Evolutionary conservation across 73 alveolate genomes (phyloP).

Genomic region (Diophrys sp.): DNA sequence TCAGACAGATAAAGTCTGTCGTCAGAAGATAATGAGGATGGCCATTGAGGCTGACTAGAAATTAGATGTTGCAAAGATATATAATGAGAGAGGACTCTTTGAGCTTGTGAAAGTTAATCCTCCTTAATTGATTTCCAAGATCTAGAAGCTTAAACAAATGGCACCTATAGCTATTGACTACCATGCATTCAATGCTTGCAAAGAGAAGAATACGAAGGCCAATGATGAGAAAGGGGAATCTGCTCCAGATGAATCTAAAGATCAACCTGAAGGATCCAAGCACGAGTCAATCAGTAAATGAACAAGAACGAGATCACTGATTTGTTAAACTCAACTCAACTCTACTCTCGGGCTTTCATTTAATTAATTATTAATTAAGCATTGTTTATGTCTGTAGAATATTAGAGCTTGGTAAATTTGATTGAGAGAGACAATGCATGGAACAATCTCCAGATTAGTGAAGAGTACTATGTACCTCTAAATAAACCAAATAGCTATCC

Average conservation of each 20-base stretch:
- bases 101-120: slow-evolving; percentile 10
- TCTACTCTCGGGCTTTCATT: too few species aligned
- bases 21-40: too few species aligned
- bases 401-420: slow-evolving; percentile 19
- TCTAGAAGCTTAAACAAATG: slow-evolving; percentile 11
- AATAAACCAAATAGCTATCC: slow-evolving; percentile 40
- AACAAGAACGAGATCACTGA: too few species aligned
- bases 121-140: slow-evolving; percentile 12
- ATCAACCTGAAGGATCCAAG: not conserved
- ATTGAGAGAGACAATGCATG: slow-evolving; percentile 36
- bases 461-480: slow-evolving; percentile 58
- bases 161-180: slow-evolving; percentile 22
- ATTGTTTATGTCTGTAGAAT: slow-evolving; percentile 17
- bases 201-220: slow-evolving; percentile 10
- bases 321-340: too few species aligned
- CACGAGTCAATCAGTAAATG: not conserved
- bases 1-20: too few species aligned
- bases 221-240: not conserved
- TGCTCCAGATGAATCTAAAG: not conserved
- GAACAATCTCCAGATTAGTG: slow-evolving; percentile 28
- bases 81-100: slow-evolving; percentile 7
- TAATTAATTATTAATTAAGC: too few species aligned
- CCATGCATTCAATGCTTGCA: slow-evolving; percentile 30
- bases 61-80: slow-evolving; percentile 21
- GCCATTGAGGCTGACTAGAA: not conserved